Evolutionary conservation across 306 rosid species (phyloP), one percentile per base, ranked within the genome.

Genomic region (Argentina anserina): DNA sequence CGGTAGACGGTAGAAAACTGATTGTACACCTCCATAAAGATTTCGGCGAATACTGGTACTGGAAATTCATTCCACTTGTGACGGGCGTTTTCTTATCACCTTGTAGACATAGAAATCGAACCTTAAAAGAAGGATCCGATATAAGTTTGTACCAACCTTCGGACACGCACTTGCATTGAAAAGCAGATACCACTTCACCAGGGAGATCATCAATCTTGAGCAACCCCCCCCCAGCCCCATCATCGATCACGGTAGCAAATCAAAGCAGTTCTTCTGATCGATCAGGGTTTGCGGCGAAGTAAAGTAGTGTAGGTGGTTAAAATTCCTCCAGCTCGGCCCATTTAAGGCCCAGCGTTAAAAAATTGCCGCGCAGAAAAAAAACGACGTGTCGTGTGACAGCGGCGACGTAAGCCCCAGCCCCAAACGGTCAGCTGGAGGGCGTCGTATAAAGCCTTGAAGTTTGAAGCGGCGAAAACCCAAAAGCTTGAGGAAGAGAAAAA

Each of bases 331-430:
- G 15, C 45, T 14, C 14, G 45, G 45, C 45, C 45, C 45, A 41
- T 9, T 10, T 33, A 37, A 41, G 45, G 45, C 45, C 45, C 47
- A 42, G 13, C 47, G 13, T 26, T 50, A n/a, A 17, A 56, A 40
- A 23, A 33, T 52, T 23, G 49, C 47, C 64, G 47, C 14, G 31
- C 20, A n/a, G n/a, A n/a, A n/a, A n/a, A n/a, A n/a, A n/a, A 3
- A 70, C 52, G 65, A 26, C 41, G 26, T 39, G 40, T 56, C 75
- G 75, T 70, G 37, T 40, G 39, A 28, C 55, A 7, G 25, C 6
- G 11, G 34, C 50, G 52, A 53, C 65, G 74, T 23, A 70, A 37
- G 74, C 74, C 49, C 74, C 65, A 29, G 23, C 11, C 42, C 20
- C n/a, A n/a, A 5, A 52, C 41, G 63, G 36, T 70, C 74, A 13